phyloP scores from a whole-genome alignment of 2,329 filamentous ascomycete species.

The Penicillium olsonii region DNA sequence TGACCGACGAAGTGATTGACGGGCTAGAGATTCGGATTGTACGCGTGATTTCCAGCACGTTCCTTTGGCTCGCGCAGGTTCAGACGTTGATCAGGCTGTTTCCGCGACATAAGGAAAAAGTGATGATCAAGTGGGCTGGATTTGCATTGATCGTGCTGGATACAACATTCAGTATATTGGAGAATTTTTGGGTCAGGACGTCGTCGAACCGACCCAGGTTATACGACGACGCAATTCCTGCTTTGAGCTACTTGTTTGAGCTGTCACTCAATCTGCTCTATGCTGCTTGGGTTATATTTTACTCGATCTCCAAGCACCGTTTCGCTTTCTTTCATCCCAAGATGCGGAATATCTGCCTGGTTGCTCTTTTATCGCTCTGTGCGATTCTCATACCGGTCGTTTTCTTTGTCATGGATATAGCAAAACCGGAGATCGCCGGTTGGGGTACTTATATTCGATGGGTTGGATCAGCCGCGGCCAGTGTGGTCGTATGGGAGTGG shows the following conservation, averaged over 20 bases:
- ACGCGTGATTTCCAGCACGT: conserved; percentile 90
- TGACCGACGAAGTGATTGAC: conserved; percentile 79
- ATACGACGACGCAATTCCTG: conserved; percentile 88
- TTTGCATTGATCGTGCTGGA: conserved; percentile 91
- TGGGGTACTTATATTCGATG: conserved; percentile 96
- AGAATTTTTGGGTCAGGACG: conserved; percentile 70
- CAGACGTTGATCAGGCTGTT: conserved; percentile 96
- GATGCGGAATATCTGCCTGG: conserved; percentile 84
- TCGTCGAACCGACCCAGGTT: conserved; percentile 61
- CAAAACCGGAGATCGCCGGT: conserved; percentile 78
- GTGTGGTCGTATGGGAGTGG: conserved; percentile 98
- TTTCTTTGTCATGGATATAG: conserved; percentile 90
- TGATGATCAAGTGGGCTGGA: conserved; percentile 98
- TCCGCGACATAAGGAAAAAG: conserved; percentile 93
- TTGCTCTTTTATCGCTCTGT: conserved; percentile 74
- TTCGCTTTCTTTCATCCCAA: conserved; percentile 88
- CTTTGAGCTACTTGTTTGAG: conserved; percentile 87
- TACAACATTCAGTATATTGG: conserved; percentile 85
- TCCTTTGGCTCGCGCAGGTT: conserved; percentile 95
- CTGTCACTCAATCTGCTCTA: conserved; percentile 83
- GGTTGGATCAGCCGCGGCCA: conserved; percentile 92
- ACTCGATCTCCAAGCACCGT: conserved; percentile 84
- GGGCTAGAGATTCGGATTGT: conserved; percentile 86
- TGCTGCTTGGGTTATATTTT: conserved; percentile 92
- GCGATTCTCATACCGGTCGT: conserved; percentile 87